Evolutionary conservation across 2,329 filamentous ascomycete species (phyloP), one percentile per base, ranked within the genome.

Genomic region (Tolypocladium ophioglossoides): DNA sequence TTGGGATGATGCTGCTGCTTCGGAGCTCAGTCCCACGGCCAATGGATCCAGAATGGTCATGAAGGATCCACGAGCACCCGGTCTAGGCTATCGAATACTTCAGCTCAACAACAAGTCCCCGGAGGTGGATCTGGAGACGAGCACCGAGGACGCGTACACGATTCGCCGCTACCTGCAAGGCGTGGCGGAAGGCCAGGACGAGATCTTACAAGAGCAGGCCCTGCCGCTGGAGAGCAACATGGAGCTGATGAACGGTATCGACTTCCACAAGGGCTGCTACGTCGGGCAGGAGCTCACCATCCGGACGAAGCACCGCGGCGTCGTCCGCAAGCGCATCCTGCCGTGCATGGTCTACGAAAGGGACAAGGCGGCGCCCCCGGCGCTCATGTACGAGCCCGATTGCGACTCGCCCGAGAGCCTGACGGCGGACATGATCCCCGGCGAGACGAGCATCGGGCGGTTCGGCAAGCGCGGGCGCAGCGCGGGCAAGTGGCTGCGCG

Each of bases 211-310:
- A 55, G 87, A 87, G 59, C 74, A 78, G 20, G 84, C 90, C 0
- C 75, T 99, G 53, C 92, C 94, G 1, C 85, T 91, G 69, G 92
- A 97, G 71, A 86, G 79, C 66, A 96, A 96, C 68, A 79, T 97
- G 67, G 94, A 99, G 70, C 73, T 89, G 56, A 89, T 89, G 78
- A 80, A 82, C 50, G 94, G 84, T 30, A 86, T 99, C 60, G 89
- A 96, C 71, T 99, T 94, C 74, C 84, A 84, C 66, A 99, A 99
- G 74, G 94, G 94, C 9, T 99, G 94, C 72, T 99, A 99, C 70
- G 83, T 97, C 9, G 94, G 94, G 0, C 94, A 99, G 72, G 94
- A 99, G 70, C 79, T 99, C 59, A 97, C 94, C 1, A 96, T 97
- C 60, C 86, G 94, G 44, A 99, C 94, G 1, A 87, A 91, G 68